A percentile compares a stretch with the other conserved stretches of the same genome.
Evolutionary conservation across 2,329 filamentous ascomycete genomes (phyloP).

Genomic region (Parasarocladium wereldwijsianum): DNA sequence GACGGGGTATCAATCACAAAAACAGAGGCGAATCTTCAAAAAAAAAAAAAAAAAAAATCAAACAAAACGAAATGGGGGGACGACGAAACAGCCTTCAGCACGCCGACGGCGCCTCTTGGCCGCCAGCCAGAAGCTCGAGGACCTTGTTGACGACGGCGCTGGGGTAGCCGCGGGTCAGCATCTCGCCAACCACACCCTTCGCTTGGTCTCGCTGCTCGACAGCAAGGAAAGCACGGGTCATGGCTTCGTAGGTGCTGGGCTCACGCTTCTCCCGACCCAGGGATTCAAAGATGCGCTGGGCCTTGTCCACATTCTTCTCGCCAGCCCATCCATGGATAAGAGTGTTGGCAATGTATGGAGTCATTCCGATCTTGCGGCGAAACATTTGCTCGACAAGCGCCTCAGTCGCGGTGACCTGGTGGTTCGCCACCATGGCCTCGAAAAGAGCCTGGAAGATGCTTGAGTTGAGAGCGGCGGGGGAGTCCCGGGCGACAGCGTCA

Average conservation of each 20-base stretch:
- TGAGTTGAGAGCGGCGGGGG: conserved; percentile 55
- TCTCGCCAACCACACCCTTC: conserved; percentile 71
- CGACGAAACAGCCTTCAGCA: conserved; percentile 8
- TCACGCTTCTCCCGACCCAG: conserved; percentile 69
- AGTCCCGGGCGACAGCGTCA: conserved; percentile 59
- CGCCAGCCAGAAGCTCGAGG: conserved; percentile 65
- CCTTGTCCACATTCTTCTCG: conserved; percentile 66
- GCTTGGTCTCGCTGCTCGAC: conserved; percentile 68
- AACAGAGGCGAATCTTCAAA: conserved; percentile 9
- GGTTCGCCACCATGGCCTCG: conserved; percentile 92
- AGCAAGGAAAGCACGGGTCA: conserved; percentile 85
- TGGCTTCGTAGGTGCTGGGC: conserved; percentile 96
- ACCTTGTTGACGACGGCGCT: conserved; percentile 88
- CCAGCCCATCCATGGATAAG: conserved; percentile 93
- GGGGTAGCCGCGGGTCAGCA: conserved; percentile 81
- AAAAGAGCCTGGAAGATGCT: conserved; percentile 95
- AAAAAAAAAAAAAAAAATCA: conserved; percentile 9
- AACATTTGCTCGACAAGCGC: conserved; percentile 64
- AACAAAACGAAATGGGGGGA: conserved; percentile 5
- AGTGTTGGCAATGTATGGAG: conserved; percentile 95
- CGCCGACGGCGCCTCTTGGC: conserved; percentile 21
- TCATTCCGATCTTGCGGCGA: conserved; percentile 62
- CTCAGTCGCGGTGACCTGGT: conserved; percentile 64
- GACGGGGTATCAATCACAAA: conserved; percentile 16
- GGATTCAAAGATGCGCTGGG: conserved; percentile 64